Base-by-base conservation (phyloP, 208 protist species). In the Leishmania tarentolae region DNA sequence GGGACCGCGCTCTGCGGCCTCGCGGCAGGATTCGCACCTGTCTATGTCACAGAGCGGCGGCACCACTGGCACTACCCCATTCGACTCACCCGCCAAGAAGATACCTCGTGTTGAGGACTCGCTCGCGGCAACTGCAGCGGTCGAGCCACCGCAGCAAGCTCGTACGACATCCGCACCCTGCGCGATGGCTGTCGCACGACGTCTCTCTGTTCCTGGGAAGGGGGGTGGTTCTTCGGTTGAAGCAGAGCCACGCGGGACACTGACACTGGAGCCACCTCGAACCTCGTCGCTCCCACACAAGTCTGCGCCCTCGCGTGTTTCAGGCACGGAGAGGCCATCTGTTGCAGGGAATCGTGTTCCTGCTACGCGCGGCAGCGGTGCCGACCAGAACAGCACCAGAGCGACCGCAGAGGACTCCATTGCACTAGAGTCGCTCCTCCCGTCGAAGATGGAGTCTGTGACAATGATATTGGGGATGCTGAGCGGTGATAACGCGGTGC, bases 381-480 rank as follows among this genome's bases (percentile, higher is more conserved):
- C 35, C 28, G 52, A 50, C 2, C 61, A 53, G 9, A 56, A 71
- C 7, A 63, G 63, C 19, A 78, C 46, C 71, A 75, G 69, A 24
- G 75, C 70, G 11, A 71, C 68, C 21, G 31, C 73, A 2, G 94
- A 96, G 35, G 92, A 96, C 79, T 68, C 87, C 0, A 83, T 97
- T 17, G 78, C 91, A 50, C 78, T 97, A 40, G 93, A 96, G 77
- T 90, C 90, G n/a, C 88, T 86, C 42, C 87, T 97, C 37, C 93
- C 93, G 0, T 44, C 90, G 0, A 95, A 92, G 77, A 87, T 90
- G 76, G 91, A 96, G 19, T 87, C 88, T 15, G 75, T 87, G 50
- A 91, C 81, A n/a, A 84, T 57, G 28, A 92, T 96, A 72, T 85
- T 97, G 13, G 89, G 92, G 7, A 73, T 95, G 4, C 61, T 92